Evolutionary conservation across 176 grass and related monocot species (phyloP).

Genomic region (Cenchrus purpureus): DNA sequence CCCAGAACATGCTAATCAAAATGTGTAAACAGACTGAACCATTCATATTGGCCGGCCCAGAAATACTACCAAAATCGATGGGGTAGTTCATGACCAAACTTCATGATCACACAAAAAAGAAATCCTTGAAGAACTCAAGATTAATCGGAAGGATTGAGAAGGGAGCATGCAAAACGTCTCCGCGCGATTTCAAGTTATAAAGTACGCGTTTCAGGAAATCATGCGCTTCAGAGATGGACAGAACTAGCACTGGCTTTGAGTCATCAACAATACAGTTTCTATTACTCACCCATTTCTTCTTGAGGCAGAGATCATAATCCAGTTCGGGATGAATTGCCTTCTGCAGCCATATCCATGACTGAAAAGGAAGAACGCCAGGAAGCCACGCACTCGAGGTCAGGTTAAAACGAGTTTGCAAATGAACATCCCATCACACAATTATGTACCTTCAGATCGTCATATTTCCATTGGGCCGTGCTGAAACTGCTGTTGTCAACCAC

Average conservation of each 20-base stretch:
- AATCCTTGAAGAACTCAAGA: background rate
- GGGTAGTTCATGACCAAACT: background rate
- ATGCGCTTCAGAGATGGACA: conserved; percentile 11
- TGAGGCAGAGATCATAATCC: conserved; percentile 80
- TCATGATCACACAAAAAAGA: background rate
- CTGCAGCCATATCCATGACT: conserved; percentile 98
- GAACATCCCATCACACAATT: background rate
- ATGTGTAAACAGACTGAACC: background rate
- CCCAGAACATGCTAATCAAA: conserved; percentile 13
- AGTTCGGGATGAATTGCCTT: conserved; percentile 98
- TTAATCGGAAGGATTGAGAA: background rate
- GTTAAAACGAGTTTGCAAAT: background rate
- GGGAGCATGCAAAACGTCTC: background rate
- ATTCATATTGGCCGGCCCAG: background rate
- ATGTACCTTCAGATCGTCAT: conserved; percentile 85
- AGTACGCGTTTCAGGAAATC: background rate
- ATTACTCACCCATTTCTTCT: conserved; percentile 92
- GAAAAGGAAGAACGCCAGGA: conserved; percentile 21
- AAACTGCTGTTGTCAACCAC: conserved; percentile 55
- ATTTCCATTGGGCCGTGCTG: conserved; percentile 63
- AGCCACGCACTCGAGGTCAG: background rate
- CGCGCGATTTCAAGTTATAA: background rate
- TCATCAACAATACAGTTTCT: background rate
- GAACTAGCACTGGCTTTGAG: background rate
- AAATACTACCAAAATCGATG: background rate